Evolutionary conservation across 176 grass and related monocot species (phyloP).

Genomic region (Aegilops umbellulata): DNA sequence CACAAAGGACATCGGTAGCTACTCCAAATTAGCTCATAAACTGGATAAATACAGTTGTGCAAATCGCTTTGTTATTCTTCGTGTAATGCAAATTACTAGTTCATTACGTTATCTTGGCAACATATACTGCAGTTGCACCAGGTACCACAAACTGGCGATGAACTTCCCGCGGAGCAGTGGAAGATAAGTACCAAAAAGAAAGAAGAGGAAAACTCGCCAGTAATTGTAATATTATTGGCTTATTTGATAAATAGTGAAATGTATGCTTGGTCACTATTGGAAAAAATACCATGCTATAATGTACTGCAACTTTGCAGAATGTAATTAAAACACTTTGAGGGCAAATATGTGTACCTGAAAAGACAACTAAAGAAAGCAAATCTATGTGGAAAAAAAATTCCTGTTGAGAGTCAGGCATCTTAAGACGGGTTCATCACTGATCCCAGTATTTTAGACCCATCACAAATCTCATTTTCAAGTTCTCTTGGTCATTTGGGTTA

Average conservation of each 20-base stretch:
- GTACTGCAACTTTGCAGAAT: slow-evolving; percentile 53
- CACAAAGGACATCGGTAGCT: no score
- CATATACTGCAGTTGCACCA: slow-evolving; percentile 6
- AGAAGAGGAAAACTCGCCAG: not conserved
- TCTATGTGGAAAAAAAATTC: slow-evolving; percentile 31
- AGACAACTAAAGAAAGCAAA: slow-evolving; percentile 39
- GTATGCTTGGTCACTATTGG: slow-evolving; percentile 36
- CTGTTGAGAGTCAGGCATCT: slow-evolving; percentile 47
- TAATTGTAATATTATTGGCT: slow-evolving; percentile 22
- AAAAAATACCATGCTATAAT: slow-evolving; percentile 52
- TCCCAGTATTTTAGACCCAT: slow-evolving; percentile 56
- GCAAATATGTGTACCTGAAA: slow-evolving; percentile 53
- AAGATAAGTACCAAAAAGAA: not conserved
- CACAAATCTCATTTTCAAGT: slow-evolving; percentile 46
- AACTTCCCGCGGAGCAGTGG: not conserved
- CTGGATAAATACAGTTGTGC: not conserved
- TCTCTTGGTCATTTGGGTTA: slow-evolving; percentile 44
- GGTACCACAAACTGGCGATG: not conserved
- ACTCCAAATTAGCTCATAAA: not conserved
- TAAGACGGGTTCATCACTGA: slow-evolving; percentile 18
- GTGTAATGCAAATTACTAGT: not conserved
- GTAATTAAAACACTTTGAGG: slow-evolving; percentile 37
- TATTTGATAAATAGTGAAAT: slow-evolving; percentile 48
- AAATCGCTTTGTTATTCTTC: not conserved
- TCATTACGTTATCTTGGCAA: not conserved